Evolutionary conservation across 345 rosid genomes (phyloP).

Genomic region (Boechera stricta): DNA sequence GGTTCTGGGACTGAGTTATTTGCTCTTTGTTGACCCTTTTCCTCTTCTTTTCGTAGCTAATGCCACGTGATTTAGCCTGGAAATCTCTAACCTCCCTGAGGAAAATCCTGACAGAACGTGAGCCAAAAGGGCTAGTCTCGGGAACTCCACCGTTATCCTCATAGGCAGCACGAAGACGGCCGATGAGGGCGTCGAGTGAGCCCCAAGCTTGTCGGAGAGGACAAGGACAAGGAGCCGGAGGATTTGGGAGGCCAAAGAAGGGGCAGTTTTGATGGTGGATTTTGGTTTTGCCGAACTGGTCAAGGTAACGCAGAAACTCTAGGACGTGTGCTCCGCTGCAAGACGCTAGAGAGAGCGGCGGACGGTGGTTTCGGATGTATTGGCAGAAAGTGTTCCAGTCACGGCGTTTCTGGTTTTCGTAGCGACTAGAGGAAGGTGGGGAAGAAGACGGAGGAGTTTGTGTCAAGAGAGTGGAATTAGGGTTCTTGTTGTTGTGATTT

Average conservation of each 20-base stretch:
- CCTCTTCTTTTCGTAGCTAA: conserved; percentile 89
- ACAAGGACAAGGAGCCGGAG: conserved; percentile 90
- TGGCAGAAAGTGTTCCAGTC: conserved; percentile 97
- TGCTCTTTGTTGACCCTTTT: conserved; percentile 64
- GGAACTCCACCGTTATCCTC: conserved; percentile 88
- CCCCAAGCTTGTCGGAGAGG: conserved; percentile 97
- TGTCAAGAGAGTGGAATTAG: conserved; percentile 28
- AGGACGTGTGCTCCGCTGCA: conserved; percentile 86
- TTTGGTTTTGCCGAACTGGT: conserved; percentile 43
- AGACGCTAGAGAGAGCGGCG: conserved; percentile 69
- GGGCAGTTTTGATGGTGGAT: conserved; percentile 76
- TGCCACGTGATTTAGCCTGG: conserved; percentile 86
- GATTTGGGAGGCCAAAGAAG: conserved; percentile 83
- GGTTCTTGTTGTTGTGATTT: conserved; percentile 16
- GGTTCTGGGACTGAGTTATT: conserved; percentile 21
- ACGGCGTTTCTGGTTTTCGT: conserved; percentile 84
- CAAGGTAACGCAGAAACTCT: conserved; percentile 63
- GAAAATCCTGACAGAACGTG: conserved; percentile 77
- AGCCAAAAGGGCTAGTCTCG: conserved; percentile 84
- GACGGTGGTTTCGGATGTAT: conserved; percentile 79
- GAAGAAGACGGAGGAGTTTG: conserved; percentile 28
- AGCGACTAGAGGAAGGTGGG: conserved; percentile 61
- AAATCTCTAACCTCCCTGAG: conserved; percentile 88
- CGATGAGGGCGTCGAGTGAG: conserved; percentile 90
- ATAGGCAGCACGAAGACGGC: conserved; percentile 84